Evolutionary conservation across 2,329 filamentous ascomycete genomes (phyloP), one percentile per base, ranked within the genome.

Genomic region (Sordariomycetes sp.): DNA sequence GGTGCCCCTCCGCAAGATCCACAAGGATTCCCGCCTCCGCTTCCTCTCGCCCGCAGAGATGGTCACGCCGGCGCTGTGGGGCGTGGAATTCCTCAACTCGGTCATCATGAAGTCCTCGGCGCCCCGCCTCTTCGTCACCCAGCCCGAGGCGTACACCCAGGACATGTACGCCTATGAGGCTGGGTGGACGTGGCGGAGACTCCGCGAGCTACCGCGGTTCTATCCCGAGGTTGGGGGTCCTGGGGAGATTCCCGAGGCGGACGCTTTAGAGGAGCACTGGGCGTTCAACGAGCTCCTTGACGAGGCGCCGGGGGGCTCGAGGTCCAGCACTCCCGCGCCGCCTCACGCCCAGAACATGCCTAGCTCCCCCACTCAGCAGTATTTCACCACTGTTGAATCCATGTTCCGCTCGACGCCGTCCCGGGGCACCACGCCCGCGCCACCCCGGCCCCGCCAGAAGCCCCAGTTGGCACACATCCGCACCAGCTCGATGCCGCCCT

Each of bases 1-100:
- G 79, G 79, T 92, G n/a, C 89, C 89, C 5, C 74, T 93, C 20
- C 82, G 88, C 55, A 92, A 92, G 68, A 74, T 90, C 2, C 82
- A 88, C 66, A 90, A 87, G 65, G 86, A 90, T 59, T 85, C 86
- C 0, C 80, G 83, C 28, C 76, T 93, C 7, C 82, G 83, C 1
- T 91, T 91, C 64, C 75, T 92, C 12, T 81, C 80, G 6, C 83
- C 83, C 1, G 76, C 82, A 1, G 89, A 92, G 68, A 88, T 92
- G 83, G 72, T 88, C 43, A 90, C 86, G 1, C 82, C 87, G 0
- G 80, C 84, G 1, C 70, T 85, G 2, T 93, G 89, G 89, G 82
- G 85, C 56, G 81, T 85, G 2, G 76, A 81, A 11, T 92, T 92
- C 61, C 76, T 93, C 32, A 78, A 78, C 55, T 85, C 86, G 54